A percentile compares a stretch with the other conserved stretches of the same genome.
Conservation (phyloP, 1,139 yeast genomes). For the Pichia sp. region DNA sequence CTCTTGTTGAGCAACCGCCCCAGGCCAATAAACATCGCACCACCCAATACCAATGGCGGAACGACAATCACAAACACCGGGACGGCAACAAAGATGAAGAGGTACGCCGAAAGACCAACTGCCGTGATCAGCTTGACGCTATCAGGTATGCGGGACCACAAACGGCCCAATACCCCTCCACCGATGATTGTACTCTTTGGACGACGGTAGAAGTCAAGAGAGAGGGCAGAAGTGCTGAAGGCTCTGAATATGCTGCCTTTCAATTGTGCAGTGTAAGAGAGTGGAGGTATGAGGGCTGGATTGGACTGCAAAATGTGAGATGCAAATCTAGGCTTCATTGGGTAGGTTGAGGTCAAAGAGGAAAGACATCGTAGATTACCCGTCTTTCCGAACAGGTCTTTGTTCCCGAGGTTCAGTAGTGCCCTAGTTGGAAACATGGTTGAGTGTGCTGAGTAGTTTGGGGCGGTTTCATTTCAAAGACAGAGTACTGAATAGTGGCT, state of each 20-base stretch:
- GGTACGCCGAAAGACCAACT: conserved; percentile 29
- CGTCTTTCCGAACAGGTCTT: background rate
- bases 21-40: conserved; percentile 26
- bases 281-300: conserved; percentile 8
- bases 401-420: background rate
- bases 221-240: conserved; percentile 4
- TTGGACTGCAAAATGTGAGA: conserved; percentile 1
- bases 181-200: conserved; percentile 24
- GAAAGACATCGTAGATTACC: background rate
- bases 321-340: background rate
- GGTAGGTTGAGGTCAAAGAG: background rate
- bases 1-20: conserved; percentile 19
- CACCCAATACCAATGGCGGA: conserved; percentile 35
- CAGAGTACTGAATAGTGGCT: too few species aligned
- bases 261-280: conserved; percentile 1
- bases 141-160: conserved; percentile 30
- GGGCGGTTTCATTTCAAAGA: too few species aligned
- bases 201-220: conserved; percentile 16
- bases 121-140: conserved; percentile 28
- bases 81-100: conserved; percentile 34
- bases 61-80: conserved; percentile 34
- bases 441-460: background rate
- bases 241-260: conserved; percentile 8
- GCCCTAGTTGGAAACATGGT: background rate
- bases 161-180: conserved; percentile 13